Evolutionary conservation across 305 asterid species (phyloP), one percentile per base, ranked within the genome.

Genomic region (Euphrasia arctica): DNA sequence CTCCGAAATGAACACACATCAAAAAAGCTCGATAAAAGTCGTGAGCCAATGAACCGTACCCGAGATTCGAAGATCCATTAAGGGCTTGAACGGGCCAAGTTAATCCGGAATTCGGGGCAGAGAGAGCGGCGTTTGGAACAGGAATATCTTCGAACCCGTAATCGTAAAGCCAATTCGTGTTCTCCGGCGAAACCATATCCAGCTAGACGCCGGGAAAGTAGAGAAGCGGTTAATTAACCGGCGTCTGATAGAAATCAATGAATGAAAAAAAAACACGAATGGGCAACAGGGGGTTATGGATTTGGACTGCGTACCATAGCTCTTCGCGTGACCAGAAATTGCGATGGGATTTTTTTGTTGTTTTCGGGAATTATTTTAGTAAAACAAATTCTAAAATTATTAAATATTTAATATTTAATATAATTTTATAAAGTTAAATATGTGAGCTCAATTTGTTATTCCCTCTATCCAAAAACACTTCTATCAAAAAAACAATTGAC

Each of bases 151-250:
- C 97, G 22, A 88, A 77, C 29, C 84, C 96, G 47, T 90, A 88
- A 77, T 93, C 99, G 63, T 80, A 86, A 22, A 93, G 85, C 99
- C 99, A 93, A 74, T 93, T 88, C 42, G 96, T 88, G 78, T 57
- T 78, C 58, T 93, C 98, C 77, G 90, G 90, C 3, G 88, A 81
- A 77, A 84, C 96, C 99, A 93, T 93, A 74, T 79, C 79, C 79
- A 75, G 78, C 62, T 76, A 76, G 61, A 43, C 18, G 42, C 72
- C 68, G 70, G 67, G 7, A 69, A 28, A 67, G 14, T 67, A 15
- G 15, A 29, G 41, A 14, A 52, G 14, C 9, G 2, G 36, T n/a
- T 41, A 15, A 11, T n/a, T 41, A 25, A 11, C 77, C 68, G 70
- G 74, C 63, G 41, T 1, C 2, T 0, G 66, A 8, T 54, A 14